phyloP scores from a whole-genome alignment of 805 yeast genomes.

The Metschnikowia borealis region DNA sequence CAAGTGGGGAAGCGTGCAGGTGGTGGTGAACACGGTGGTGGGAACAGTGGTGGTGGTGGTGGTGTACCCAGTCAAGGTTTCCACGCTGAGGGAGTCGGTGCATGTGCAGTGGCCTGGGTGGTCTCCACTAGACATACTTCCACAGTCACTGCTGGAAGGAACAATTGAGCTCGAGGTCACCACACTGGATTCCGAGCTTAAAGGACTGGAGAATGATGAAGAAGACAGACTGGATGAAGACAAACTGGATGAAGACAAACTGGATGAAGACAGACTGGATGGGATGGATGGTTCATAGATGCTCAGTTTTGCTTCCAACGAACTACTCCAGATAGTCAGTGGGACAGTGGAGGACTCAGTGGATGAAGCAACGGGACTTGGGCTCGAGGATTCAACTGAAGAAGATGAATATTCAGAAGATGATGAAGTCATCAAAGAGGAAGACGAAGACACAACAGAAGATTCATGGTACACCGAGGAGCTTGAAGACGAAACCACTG shows the following conservation, averaged over 20 bases:
- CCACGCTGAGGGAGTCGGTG: not conserved
- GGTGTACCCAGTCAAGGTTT: not conserved
- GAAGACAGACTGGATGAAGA: too few species aligned
- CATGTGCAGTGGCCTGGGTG: not conserved
- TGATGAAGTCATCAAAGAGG: not conserved
- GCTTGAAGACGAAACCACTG: too few species aligned
- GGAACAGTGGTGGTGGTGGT: not conserved
- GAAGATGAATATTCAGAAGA: not conserved
- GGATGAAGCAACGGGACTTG: too few species aligned
- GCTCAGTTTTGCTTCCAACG: too few species aligned
- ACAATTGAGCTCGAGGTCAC: too few species aligned
- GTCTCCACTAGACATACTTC: not conserved
- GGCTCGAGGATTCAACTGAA: too few species aligned
- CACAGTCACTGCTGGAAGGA: not conserved
- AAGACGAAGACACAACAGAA: not conserved
- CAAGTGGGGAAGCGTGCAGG: constrained; percentile 7
- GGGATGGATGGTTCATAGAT: too few species aligned
- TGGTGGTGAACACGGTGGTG: constrained; percentile 6
- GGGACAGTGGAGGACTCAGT: not conserved
- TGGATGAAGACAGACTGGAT: too few species aligned
- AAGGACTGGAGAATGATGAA: not conserved
- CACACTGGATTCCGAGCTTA: too few species aligned
- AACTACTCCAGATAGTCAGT: not conserved
- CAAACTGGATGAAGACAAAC: too few species aligned
- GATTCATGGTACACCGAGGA: too few species aligned